These are phyloP conservation scores for Cercospora sp. DNA, from an alignment of 2,329 filamentous ascomycete species.

Conservation along the genomic window DNA sequence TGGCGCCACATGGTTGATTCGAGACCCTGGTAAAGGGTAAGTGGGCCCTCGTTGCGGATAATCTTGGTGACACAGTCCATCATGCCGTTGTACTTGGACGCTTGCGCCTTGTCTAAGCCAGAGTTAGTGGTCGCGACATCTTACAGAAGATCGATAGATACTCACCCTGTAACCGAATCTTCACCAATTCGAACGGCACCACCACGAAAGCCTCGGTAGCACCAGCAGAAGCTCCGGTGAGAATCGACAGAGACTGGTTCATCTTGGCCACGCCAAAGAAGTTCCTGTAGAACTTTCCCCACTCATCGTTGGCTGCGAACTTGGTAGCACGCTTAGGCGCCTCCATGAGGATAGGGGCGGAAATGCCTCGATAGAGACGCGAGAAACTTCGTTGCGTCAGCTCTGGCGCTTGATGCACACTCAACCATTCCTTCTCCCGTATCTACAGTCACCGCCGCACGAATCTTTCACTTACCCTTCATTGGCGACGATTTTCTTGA, in stretches of 20 bases:
- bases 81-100: conserved; percentile 82
- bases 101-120: conserved; percentile 76
- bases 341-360: conserved; percentile 96
- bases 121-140: conserved; percentile 8
- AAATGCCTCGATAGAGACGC: conserved; percentile 92
- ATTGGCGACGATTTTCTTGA: conserved; percentile 92
- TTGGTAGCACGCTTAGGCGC: conserved; percentile 94
- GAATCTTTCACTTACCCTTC: conserved; percentile 68
- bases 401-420: not conserved
- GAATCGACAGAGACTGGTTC: conserved; percentile 85
- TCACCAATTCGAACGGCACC: conserved; percentile 96
- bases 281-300: conserved; percentile 91
- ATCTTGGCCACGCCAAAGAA: conserved; percentile 82
- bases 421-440: not conserved
- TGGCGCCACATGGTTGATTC: conserved; percentile 98
- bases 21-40: conserved; percentile 93
- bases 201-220: conserved; percentile 96
- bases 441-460: not conserved
- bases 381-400: conserved; percentile 62
- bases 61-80: conserved; percentile 80
- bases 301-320: conserved; percentile 98
- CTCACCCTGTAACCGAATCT: conserved; percentile 80
- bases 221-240: conserved; percentile 92
- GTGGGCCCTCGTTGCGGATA: conserved; percentile 74
- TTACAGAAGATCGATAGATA: not conserved